Evolutionary conservation across 1,284 basidiomycete genomes (phyloP).

Genomic region (Butyriboletus appendiculatus): DNA sequence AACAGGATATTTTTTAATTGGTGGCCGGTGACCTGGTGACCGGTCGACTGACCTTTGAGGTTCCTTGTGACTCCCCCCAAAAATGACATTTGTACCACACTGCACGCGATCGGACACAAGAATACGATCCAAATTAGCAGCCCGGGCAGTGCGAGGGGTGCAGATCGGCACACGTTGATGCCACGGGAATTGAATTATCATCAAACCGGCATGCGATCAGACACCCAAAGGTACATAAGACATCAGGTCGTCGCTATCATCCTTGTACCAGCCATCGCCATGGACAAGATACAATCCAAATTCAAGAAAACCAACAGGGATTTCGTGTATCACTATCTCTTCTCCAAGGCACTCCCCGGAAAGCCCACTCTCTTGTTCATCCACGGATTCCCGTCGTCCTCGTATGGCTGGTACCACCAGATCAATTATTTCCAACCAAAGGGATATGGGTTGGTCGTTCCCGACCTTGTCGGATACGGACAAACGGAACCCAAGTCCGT

Average conservation of each 20-base stretch:
- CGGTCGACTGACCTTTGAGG: too few species aligned
- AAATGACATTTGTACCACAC: neutral
- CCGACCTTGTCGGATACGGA: constrained; percentile 52
- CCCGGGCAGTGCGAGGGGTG: constrained; percentile 18
- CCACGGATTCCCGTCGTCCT: constrained; percentile 47
- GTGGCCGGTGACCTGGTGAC: too few species aligned
- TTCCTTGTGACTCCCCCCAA: neutral
- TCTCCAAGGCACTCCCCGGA: constrained; percentile 19
- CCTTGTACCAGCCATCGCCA: constrained; percentile 6
- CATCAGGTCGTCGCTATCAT: neutral
- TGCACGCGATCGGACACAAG: constrained; percentile 1
- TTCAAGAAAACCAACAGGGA: constrained; percentile 28
- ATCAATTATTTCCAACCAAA: constrained; percentile 43
- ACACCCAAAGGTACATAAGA: constrained; percentile 13
- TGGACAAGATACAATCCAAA: constrained; percentile 30
- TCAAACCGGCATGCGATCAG: constrained; percentile 21
- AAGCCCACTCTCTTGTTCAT: constrained; percentile 46
- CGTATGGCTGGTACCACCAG: constrained; percentile 47
- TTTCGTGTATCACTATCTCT: constrained; percentile 36
- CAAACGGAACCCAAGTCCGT: constrained; percentile 46
- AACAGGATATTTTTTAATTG: too few species aligned
- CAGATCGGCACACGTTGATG: constrained; percentile 24
- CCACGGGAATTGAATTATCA: constrained; percentile 7
- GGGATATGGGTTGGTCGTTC: constrained; percentile 51
- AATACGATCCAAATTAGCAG: constrained; percentile 4